A percentile compares a stretch with the other conserved stretches of the same genome.
These are phyloP conservation scores for Leptomonas pyrrhocoris DNA, from an alignment of 208 protist species.

Conservation along the genomic window DNA sequence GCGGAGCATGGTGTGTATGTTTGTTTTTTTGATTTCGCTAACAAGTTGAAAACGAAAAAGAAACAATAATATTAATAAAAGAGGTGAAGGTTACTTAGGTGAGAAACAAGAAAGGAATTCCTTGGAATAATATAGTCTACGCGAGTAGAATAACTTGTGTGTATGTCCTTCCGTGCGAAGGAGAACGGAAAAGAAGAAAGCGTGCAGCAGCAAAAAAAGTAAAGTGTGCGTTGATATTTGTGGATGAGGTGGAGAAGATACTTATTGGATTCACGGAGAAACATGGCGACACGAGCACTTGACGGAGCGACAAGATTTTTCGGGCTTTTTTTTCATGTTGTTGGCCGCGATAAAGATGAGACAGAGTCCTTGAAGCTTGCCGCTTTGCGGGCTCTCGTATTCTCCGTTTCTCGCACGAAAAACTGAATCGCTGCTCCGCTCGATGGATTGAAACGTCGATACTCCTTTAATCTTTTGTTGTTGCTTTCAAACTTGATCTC, in stretches of 20 bases:
- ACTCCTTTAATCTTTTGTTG: background rate
- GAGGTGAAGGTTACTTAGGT: background rate
- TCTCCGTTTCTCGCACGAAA: no score
- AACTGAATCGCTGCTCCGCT: no score
- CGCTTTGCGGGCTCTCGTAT: no score
- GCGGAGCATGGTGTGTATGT: constrained; percentile 60
- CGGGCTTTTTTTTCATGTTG: background rate
- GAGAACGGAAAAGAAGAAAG: background rate
- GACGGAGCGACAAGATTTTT: no score
- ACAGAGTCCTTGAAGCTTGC: no score
- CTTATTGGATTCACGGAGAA: background rate
- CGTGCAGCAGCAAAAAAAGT: background rate
- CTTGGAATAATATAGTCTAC: constrained; percentile 10
- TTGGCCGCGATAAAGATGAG: background rate
- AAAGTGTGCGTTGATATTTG: background rate
- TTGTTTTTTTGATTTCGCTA: background rate
- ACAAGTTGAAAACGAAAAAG: constrained; percentile 16
- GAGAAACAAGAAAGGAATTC: background rate
- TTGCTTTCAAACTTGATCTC: no score
- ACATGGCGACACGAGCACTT: no score
- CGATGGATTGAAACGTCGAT: no score
- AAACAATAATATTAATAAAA: constrained; percentile 6
- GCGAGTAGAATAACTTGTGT: constrained; percentile 4
- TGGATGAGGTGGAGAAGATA: background rate
- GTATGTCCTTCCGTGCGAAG: constrained; percentile 7